A percentile compares a stretch with the other conserved stretches of the same genome.
phyloP scores from a whole-genome alignment of 2,329 filamentous ascomycete genomes.

The Colletotrichum tamarilloi region DNA sequence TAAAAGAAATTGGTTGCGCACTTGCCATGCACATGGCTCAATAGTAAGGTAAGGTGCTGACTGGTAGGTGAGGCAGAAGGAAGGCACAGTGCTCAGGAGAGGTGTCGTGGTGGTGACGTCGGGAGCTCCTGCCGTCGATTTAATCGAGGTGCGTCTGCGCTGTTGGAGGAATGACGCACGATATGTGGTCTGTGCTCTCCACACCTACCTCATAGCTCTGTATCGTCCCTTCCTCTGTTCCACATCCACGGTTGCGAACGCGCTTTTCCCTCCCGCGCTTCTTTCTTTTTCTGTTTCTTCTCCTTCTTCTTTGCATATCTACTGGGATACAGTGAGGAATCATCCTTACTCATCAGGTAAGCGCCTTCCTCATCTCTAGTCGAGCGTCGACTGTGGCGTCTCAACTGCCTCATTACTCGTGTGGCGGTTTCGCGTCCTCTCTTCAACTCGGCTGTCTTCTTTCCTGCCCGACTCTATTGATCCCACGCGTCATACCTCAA shows the following conservation, averaged over 20 bases:
- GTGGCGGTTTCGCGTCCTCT: not conserved
- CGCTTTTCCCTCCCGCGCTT: too few relatives aligned
- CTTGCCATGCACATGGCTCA: too few relatives aligned
- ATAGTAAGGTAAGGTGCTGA: not conserved
- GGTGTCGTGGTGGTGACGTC: constrained; percentile 13
- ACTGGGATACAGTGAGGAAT: not conserved
- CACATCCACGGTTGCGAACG: not conserved
- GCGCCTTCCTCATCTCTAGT: not conserved
- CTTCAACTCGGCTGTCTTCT: not conserved
- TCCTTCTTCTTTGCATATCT: too few relatives aligned
- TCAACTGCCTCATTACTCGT: not conserved
- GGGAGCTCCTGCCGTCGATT: not conserved
- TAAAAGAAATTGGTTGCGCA: too few relatives aligned
- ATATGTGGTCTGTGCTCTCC: not conserved
- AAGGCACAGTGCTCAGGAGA: not conserved
- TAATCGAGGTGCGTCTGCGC: not conserved
- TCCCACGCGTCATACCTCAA: not conserved
- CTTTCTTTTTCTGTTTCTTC: too few relatives aligned
- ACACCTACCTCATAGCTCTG: not conserved
- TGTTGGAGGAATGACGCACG: constrained; percentile 21
- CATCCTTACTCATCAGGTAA: not conserved
- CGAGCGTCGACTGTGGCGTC: not conserved
- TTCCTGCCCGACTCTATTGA: not conserved
- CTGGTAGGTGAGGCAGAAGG: not conserved
- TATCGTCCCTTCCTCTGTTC: not conserved